Evolutionary conservation across 2,329 filamentous ascomycete genomes (phyloP), one percentile per base, ranked within the genome.

Genomic region (Penicillium brasilianum): DNA sequence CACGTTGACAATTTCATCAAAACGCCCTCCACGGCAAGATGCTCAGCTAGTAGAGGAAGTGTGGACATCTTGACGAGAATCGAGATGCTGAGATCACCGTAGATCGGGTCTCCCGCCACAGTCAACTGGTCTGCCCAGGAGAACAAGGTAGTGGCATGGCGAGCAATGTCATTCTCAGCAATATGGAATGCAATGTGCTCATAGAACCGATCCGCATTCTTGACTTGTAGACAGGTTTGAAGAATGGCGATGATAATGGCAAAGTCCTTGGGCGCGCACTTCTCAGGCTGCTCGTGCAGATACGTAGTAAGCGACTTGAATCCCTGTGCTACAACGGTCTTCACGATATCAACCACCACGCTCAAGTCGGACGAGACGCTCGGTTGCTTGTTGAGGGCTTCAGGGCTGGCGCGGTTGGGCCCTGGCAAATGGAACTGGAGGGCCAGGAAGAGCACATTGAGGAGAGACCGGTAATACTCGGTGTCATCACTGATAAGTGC

Each of bases 121-220:
- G 90, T 86, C 25, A 98, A 84, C 66, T 89, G 88, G 75, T 98
- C 93, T 4, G 94, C 87, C 95, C 95, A 99, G 0, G 93, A 97
- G 77, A 94, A 98, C 5, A 99, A 84, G 36, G 91, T 92, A 6
- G 90, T 88, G 0, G 93, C 93, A 62, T 93, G 90, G 70, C 94
- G 90, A 49, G 92, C 84, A 0, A 89, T 89, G 65, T 90, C 88
- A 58, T 83, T 83, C 62, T 85, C 83, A n/a, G 83, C 78, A 57
- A 89, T 81, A 72, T 93, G 88, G 50, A 87, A 86, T 1, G 92
- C 83, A 39, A 94, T 85, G 68, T 92, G 89, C 14, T 85, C 83
- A 64, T 90, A 87, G 52, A 88, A 86, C 66, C 90, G 85, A 57
- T 90, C 87, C 61, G 92, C 88, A 51, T 89, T 88, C 0, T 92